Conservation (phyloP, 2,329 filamentous ascomycete species). For the Mycosphaerella sp. region DNA sequence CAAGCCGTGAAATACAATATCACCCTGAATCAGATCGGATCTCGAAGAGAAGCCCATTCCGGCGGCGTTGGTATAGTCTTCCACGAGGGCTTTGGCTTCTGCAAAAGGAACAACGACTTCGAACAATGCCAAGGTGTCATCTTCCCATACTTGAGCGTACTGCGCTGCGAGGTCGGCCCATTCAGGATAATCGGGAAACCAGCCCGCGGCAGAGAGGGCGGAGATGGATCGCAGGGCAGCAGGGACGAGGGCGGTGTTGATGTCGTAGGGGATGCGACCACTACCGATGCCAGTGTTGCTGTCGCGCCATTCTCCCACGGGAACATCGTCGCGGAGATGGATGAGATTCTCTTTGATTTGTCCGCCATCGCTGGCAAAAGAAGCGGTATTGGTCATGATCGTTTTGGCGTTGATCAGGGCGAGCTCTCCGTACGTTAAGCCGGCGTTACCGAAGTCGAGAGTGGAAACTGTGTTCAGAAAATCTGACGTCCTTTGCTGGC, state of each 20-base stretch:
- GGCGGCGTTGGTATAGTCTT: slow-evolving; percentile 40
- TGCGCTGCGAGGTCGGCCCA: slow-evolving; percentile 44
- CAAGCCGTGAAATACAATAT: slow-evolving; percentile 51
- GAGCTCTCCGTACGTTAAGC: slow-evolving; percentile 50
- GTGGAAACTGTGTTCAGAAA: slow-evolving; percentile 43
- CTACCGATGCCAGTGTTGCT: slow-evolving; percentile 55
- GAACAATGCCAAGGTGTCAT: slow-evolving; percentile 54
- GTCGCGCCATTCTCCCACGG: slow-evolving; percentile 59
- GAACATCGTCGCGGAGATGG: slow-evolving; percentile 48
- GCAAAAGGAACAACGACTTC: slow-evolving; percentile 39
- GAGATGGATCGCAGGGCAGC: slow-evolving; percentile 55
- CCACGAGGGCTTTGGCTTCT: slow-evolving; percentile 44
- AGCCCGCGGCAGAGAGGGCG: slow-evolving; percentile 43
- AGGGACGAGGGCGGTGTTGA: slow-evolving; percentile 57
- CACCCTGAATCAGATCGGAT: slow-evolving; percentile 36
- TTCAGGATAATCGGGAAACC: slow-evolving; percentile 46
- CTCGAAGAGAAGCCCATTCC: slow-evolving; percentile 42
- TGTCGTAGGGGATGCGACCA: slow-evolving; percentile 58
- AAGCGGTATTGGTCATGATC: slow-evolving; percentile 50
- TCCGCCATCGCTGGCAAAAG: slow-evolving; percentile 45
- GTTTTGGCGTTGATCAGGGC: slow-evolving; percentile 50
- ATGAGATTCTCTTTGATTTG: slow-evolving; percentile 52
- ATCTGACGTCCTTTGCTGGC: slow-evolving; percentile 34
- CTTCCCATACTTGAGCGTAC: slow-evolving; percentile 58
- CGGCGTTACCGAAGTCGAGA: slow-evolving; percentile 46